Conservation (phyloP, 2,329 filamentous ascomycete species). For the Penicillium sp. region DNA sequence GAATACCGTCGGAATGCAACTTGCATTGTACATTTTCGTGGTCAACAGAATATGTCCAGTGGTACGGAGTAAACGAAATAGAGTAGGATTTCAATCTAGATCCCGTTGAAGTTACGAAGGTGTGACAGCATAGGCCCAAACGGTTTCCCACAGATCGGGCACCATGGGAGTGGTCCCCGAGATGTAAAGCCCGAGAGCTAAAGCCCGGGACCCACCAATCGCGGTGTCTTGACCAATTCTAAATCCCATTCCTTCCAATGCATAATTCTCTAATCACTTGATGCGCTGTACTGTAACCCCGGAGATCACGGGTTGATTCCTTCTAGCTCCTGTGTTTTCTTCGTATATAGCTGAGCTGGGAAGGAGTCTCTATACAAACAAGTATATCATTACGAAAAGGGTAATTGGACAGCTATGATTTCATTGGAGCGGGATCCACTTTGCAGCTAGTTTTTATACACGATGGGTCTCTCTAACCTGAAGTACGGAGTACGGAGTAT, state of each 20-base stretch:
- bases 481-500: neutral
- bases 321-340: neutral
- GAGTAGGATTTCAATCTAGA: neutral
- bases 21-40: too few relatives aligned
- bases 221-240: neutral
- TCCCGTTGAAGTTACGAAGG: neutral
- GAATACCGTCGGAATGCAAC: too few relatives aligned
- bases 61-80: neutral
- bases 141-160: conserved; percentile 27
- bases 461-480: neutral
- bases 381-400: neutral
- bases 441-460: too few relatives aligned
- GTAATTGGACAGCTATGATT: neutral
- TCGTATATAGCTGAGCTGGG: too few relatives aligned
- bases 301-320: neutral
- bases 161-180: conserved; percentile 29
- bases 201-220: conserved; percentile 13
- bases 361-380: too few relatives aligned
- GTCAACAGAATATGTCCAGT: too few relatives aligned
- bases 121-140: conserved; percentile 12
- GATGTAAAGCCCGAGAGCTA: conserved; percentile 23
- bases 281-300: neutral
- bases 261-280: neutral
- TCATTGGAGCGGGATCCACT: too few relatives aligned
- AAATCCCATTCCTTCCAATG: neutral